Base-by-base conservation (phyloP, 2,329 filamentous ascomycete genomes). In the Colletotrichum trifolii region DNA sequence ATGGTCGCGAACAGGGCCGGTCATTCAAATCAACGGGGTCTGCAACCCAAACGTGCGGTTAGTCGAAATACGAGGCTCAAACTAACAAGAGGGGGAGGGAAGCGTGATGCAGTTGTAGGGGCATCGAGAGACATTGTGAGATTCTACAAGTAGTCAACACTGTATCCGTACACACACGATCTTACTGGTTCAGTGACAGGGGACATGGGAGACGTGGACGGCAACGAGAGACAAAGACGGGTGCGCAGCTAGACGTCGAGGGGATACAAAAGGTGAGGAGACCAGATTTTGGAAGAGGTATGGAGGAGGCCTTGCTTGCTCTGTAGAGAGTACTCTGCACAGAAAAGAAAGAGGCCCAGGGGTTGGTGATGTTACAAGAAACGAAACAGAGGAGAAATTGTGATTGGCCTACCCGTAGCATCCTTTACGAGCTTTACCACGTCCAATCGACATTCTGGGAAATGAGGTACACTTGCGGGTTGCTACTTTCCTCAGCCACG, bases 51-150 rank as follows among this genome's bases (percentile, higher is more conserved):
- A 11, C 34, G 52, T 46, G 35, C 50, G 57, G 45, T 56, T 65
- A 43, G 52, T 52, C 58, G 46, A 40, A 56, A 65, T 62, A 53
- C 52, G 57, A 62, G 52, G 10, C 54, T 54, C 35, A 39, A 47
- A 12, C 42, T 25, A 12, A 45, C 11, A 48, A 52, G 40, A 46
- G n/a, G 35, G 45, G 40, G 45, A 38, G 36, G 2, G 35, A 12
- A 11, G 25, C 10, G 15, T 36, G 35, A 40, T 33, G 40, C 35
- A 9, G 38, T 12, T 53, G 40, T 39, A 25, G 34, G 60, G 38
- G 59, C 13, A 36, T 8, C 8, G 17, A 46, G 25, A 43, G 58
- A 38, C 33, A n/a, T n/a, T 38, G 17, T 13, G 5, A 42, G 25
- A 25, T 25, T 25, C 25, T 25, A 25, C 25, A 33, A 36, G 35